Percentiles rank a stretch among this genome's conserved stretches.
phyloP scores from a whole-genome alignment of 2,329 filamentous ascomycete genomes.

The Aspergillus fructus region DNA sequence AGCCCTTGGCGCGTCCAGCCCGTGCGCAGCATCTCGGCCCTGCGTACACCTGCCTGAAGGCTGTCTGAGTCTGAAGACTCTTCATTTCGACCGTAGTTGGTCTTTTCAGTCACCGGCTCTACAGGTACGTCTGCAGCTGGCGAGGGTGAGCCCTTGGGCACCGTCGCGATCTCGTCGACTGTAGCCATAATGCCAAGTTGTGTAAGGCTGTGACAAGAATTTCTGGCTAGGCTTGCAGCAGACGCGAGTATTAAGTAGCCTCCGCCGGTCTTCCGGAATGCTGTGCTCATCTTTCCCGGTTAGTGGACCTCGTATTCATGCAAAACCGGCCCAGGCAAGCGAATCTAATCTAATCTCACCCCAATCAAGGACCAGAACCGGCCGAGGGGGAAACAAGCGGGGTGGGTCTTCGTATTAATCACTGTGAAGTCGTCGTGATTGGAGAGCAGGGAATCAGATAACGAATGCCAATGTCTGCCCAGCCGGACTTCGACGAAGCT shows the following conservation, averaged over 20 bases:
- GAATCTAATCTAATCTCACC: constrained; percentile 12
- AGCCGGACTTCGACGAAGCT: background rate
- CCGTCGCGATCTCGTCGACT: background rate
- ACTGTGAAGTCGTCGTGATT: background rate
- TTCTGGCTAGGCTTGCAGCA: too few relatives aligned
- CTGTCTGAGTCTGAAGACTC: constrained; percentile 11
- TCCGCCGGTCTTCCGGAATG: too few relatives aligned
- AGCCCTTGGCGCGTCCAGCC: constrained; percentile 21
- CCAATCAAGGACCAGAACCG: background rate
- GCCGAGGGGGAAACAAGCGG: background rate
- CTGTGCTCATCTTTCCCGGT: too few relatives aligned
- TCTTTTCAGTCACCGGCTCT: background rate
- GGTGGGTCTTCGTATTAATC: too few relatives aligned
- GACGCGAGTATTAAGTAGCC: too few relatives aligned
- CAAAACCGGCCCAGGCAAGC: background rate
- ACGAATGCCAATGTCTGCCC: background rate
- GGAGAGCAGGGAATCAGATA: background rate
- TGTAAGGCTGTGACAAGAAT: too few relatives aligned
- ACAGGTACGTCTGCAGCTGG: background rate
- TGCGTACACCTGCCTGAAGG: constrained; percentile 22
- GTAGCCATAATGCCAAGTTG: background rate
- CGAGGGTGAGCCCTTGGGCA: background rate
- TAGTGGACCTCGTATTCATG: background rate
- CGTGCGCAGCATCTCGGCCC: constrained; percentile 20
- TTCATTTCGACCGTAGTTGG: background rate